These are phyloP conservation scores for Purshia tridentata DNA, from an alignment of 306 rosid genomes.

Conservation along the genomic window DNA sequence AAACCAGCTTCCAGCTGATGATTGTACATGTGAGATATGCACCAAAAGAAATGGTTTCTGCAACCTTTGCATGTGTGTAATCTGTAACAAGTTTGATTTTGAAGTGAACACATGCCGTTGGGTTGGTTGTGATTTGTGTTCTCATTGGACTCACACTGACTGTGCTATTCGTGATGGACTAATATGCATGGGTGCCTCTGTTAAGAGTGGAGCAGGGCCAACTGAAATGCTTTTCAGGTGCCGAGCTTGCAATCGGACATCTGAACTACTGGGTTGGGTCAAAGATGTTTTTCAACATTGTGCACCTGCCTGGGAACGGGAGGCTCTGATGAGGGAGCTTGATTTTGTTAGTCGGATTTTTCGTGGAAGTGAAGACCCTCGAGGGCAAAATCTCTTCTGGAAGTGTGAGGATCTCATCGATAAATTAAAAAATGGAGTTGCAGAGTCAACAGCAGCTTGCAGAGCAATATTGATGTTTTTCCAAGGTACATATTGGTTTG, in stretches of 20 bases:
- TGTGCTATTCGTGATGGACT: constrained; percentile 95
- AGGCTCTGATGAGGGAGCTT: constrained; percentile 79
- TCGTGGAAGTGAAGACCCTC: constrained; percentile 80
- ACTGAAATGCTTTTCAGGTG: constrained; percentile 95
- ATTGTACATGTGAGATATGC: constrained; percentile 90
- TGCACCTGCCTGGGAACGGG: constrained; percentile 91
- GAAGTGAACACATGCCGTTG: constrained; percentile 98
- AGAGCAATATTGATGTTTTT: constrained; percentile 75
- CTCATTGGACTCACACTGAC: constrained; percentile 99
- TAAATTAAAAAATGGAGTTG: constrained; percentile 57
- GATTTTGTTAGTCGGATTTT: constrained; percentile 94
- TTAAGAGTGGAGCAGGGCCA: constrained; percentile 71
- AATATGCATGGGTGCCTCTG: constrained; percentile 72
- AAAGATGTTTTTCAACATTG: constrained; percentile 97
- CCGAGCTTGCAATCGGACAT: constrained; percentile 89
- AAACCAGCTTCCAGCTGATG: constrained; percentile 93
- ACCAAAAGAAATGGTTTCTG: constrained; percentile 85
- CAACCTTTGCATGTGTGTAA: constrained; percentile 96
- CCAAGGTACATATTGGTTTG: constrained; percentile 54
- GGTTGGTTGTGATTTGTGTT: constrained; percentile 95
- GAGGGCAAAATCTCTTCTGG: constrained; percentile 76
- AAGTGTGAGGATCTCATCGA: constrained; percentile 86
- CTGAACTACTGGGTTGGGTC: constrained; percentile 96
- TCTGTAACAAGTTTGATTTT: constrained; percentile 97
- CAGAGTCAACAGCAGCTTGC: constrained; percentile 71